Evolutionary conservation across 1,284 basidiomycete species (phyloP), one percentile per base, ranked within the genome.

Genomic region (Pseudozyma flocculosa): DNA sequence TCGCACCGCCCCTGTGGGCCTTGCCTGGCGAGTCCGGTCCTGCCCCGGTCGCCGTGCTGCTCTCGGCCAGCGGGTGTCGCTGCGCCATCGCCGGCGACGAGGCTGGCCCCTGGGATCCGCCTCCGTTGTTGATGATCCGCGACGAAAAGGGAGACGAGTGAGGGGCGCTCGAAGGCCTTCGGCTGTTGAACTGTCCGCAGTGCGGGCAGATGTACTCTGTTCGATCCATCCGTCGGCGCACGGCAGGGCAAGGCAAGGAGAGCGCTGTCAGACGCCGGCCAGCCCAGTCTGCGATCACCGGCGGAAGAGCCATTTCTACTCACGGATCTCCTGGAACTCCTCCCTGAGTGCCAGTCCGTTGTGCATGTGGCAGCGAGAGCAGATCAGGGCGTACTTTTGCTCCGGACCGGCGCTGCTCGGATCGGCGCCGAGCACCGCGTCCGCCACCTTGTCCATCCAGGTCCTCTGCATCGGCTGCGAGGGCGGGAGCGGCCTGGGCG

Each of bases 341-440:
- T 85, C 87, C 78, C 92, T 89, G 58, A 88, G 88, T 4, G 94
- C 89, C 10, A 99, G 83, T 0, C 94, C 94, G 72, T 98, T 98
- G 79, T 98, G 94, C 15, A 86, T 81, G 74, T 91, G 94, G 78
- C 94, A 98, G 66, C 87, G 87, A 55, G 87, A 86, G 79, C 94
- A 99, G 39, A 99, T 95, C 50, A 98, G 83, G 1, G 94, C 95
- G 72, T 93, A 98, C 50, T 73, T 70, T 55, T 78, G 81, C 54
- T 78, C 75, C 17, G 78, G 76, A 15, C 62, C 66, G 1, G 77
- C 71, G 21, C 78, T 72, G 22, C 61, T 42, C 4, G 80, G 80
- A 32, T 78, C 73, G 14, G 75, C 74, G 32, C 80, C 80, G 15
- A 81, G 65, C 22, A 81, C 67, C 32, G 75, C 74, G 42, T 80